A percentile compares a stretch with the other conserved stretches of the same genome.
phyloP scores from a whole-genome alignment of 345 rosid species.

The Populus euphratica region DNA sequence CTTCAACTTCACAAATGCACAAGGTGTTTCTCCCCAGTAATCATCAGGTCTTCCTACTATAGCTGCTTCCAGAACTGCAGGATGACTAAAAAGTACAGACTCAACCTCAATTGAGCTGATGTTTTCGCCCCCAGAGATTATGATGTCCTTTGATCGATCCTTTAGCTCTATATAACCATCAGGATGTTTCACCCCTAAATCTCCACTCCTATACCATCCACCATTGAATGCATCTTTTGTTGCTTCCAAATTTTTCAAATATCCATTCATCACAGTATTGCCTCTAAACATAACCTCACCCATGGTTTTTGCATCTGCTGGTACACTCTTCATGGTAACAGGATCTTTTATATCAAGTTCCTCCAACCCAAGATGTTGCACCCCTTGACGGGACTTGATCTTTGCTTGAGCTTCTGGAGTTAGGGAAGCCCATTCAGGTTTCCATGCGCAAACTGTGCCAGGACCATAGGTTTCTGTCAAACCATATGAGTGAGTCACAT shows the following conservation, averaged over 20 bases:
- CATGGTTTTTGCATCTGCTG: constrained; percentile 34
- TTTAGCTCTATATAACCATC: constrained; percentile 42
- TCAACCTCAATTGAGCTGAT: constrained; percentile 43
- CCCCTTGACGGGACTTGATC: constrained; percentile 39
- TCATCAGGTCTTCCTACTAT: constrained; percentile 43
- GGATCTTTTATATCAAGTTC: constrained; percentile 38
- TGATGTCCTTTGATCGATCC: constrained; percentile 43
- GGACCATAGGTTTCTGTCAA: constrained; percentile 35
- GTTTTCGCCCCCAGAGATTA: constrained; percentile 46
- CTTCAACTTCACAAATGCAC: constrained; percentile 44
- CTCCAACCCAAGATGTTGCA: constrained; percentile 36
- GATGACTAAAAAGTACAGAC: constrained; percentile 31
- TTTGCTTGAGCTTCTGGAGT: constrained; percentile 31
- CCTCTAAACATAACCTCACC: constrained; percentile 48
- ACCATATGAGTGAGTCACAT: constrained; percentile 27
- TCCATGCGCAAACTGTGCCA: constrained; percentile 25
- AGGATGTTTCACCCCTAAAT: constrained; percentile 38
- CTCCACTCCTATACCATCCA: constrained; percentile 45
- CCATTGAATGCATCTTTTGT: constrained; percentile 35
- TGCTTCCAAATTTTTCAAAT: constrained; percentile 31
- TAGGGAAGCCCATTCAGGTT: constrained; percentile 30
- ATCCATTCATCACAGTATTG: constrained; percentile 44
- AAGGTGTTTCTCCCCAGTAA: constrained; percentile 41
- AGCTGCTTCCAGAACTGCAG: constrained; percentile 39
- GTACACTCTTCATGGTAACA: constrained; percentile 35